Base-by-base conservation (phyloP, 2,329 filamentous ascomycete genomes). In the Fusarium sp. region DNA sequence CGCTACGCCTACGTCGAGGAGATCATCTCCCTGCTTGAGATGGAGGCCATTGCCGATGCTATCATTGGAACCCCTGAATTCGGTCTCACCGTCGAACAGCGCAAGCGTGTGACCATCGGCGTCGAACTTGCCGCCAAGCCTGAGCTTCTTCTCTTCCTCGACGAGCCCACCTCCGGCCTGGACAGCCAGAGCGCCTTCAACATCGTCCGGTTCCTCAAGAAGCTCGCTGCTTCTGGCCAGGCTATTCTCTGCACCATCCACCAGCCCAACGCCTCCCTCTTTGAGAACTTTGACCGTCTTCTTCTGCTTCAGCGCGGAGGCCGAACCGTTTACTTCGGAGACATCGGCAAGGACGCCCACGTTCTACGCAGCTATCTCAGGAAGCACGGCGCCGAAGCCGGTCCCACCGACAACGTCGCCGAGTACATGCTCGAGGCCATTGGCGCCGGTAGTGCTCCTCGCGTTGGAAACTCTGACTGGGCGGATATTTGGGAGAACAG, bases 241-340 rank as follows among this genome's bases (percentile, higher is more conserved):
- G 92, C 92, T 9, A 92, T 96, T 67, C 83, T 96, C 4, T 96
- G 92, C 78, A 96, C 93, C 0, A 96, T 96, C 63, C 93, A 96
- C 74, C 93, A 96, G 74, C 92, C 93, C 2, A 94, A 93, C 65
- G 91, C 91, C 13, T 88, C 91, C 0, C 82, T 96, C 0, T 96
- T 97, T 68, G 91, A 95, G 75, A 90, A 93, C 75, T 97, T 96
- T 65, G 92, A 96, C 73, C 85, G 92, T 11, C 83, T 97, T 2
- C 79, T 96, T 6, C 82, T 96, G 3, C 83, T 96, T 3, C 87
- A 94, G 75, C 84, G 85, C 36, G 92, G 92, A 58, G 92, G 92
- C 5, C 84, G 88, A 51, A 91, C 90, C 42, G 91, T 96, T 45
- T 96, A 96, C 78, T 94, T 95, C 70, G 92, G 92, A 19, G 88